phyloP scores from a whole-genome alignment of 2,329 filamentous ascomycete genomes.

The Ophiobolus disseminans region DNA sequence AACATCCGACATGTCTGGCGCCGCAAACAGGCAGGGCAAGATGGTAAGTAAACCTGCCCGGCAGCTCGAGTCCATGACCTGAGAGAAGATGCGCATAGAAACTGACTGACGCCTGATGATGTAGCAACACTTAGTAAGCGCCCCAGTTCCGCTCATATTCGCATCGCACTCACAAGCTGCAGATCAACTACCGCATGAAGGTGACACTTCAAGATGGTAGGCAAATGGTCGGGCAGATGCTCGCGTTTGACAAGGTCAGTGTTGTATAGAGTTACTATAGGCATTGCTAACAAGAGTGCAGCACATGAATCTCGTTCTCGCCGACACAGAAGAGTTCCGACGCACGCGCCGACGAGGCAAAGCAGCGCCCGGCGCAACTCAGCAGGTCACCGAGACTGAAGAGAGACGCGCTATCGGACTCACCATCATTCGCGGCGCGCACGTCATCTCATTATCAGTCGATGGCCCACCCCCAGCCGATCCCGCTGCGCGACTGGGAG shows the following conservation, averaged over 20 bases:
- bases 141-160: constrained; percentile 20
- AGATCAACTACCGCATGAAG: constrained; percentile 99
- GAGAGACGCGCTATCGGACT: constrained; percentile 97
- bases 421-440: constrained; percentile 90
- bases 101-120: constrained; percentile 51
- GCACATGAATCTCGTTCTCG: constrained; percentile 99
- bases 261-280: constrained; percentile 3
- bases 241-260: constrained; percentile 93
- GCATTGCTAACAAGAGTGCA: constrained; percentile 49
- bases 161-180: constrained; percentile 28
- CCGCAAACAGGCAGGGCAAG: constrained; percentile 91
- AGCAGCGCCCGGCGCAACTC: constrained; percentile 68
- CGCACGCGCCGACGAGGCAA: constrained; percentile 61
- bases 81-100: constrained; percentile 54
- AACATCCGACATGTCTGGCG: constrained; percentile 51
- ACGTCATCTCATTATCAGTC: constrained; percentile 93
- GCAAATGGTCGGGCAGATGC: constrained; percentile 97
- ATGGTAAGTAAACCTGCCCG: constrained; percentile 76
- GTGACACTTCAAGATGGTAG: constrained; percentile 93
- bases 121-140: constrained; percentile 70
- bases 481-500: constrained; percentile 86
- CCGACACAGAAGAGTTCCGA: constrained; percentile 78
- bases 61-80: constrained; percentile 44
- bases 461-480: constrained; percentile 96
- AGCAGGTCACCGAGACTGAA: constrained; percentile 80